phyloP scores from a whole-genome alignment of 2,329 filamentous ascomycete genomes.

The Phaeosphaeriaceae sp. region DNA sequence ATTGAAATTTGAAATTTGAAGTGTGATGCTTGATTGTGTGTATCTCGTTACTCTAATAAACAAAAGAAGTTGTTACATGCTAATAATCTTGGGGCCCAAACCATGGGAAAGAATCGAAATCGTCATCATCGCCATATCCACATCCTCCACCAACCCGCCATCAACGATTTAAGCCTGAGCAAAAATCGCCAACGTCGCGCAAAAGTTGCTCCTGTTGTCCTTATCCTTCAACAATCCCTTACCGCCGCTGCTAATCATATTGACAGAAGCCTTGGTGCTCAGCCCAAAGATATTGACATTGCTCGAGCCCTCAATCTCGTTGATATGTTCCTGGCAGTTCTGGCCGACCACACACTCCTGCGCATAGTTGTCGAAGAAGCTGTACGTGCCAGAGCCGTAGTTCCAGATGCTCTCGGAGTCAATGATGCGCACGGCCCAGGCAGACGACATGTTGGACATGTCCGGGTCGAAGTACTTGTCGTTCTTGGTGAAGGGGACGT shows the following conservation, averaged over 20 bases:
- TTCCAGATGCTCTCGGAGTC: slow-evolving; percentile 52
- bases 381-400: slow-evolving; percentile 61
- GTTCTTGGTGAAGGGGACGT: slow-evolving; percentile 62
- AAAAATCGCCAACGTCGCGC: slow-evolving; percentile 54
- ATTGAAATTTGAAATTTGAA: too few relatives aligned
- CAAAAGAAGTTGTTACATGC: background rate
- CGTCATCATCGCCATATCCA: background rate
- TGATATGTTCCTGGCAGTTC: slow-evolving; percentile 61
- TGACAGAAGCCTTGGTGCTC: slow-evolving; percentile 57
- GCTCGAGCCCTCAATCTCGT: slow-evolving; percentile 51
- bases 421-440: slow-evolving; percentile 56
- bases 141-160: background rate
- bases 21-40: background rate
- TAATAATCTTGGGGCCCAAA: background rate
- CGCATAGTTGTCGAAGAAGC: slow-evolving; percentile 66
- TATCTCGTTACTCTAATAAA: background rate
- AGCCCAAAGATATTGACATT: slow-evolving; percentile 57
- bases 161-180: slow-evolving; percentile 26
- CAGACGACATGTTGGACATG: slow-evolving; percentile 50
- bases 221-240: slow-evolving; percentile 47
- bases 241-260: slow-evolving; percentile 55
- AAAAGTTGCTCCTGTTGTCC: slow-evolving; percentile 58
- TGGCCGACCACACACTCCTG: slow-evolving; percentile 56
- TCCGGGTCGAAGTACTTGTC: slow-evolving; percentile 52
- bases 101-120: background rate